These are phyloP conservation scores for Combretum micranthum DNA, from an alignment of 345 rosid species.

Conservation along the genomic window DNA sequence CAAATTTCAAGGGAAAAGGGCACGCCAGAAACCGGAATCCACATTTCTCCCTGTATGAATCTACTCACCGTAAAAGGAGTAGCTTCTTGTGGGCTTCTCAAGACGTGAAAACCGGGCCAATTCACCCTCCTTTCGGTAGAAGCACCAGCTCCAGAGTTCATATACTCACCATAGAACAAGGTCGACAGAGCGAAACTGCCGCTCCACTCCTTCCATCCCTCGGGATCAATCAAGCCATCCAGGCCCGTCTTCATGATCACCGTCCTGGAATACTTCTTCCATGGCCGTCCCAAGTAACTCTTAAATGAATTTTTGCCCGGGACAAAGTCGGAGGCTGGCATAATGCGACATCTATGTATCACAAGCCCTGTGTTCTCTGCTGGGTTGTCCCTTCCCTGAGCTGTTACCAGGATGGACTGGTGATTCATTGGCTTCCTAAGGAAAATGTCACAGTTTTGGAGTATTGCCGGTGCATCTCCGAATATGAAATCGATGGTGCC, in stretches of 20 bases:
- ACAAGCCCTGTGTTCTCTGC: conserved; percentile 51
- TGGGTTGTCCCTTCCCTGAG: conserved; percentile 55
- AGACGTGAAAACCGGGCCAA: conserved; percentile 70
- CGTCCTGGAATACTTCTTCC: conserved; percentile 26
- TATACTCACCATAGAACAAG: conserved; percentile 52
- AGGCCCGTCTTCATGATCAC: conserved; percentile 31
- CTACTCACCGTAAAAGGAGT: conserved; percentile 32
- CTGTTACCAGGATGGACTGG: conserved; percentile 54
- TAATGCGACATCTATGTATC: conserved; percentile 39
- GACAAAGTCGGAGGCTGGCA: conserved; percentile 32
- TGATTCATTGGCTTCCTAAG: conserved; percentile 45
- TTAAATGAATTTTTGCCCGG: conserved; percentile 23
- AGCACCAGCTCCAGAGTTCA: conserved; percentile 50
- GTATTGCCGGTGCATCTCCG: conserved; percentile 50
- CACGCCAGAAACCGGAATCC: conserved; percentile 60
- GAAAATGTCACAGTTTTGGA: conserved; percentile 72
- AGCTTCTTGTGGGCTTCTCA: conserved; percentile 29
- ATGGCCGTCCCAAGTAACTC: conserved; percentile 34
- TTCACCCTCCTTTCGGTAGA: conserved; percentile 27
- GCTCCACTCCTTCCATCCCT: conserved; percentile 59
- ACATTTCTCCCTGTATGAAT: conserved; percentile 52
- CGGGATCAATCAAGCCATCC: conserved; percentile 47
- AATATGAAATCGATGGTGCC: conserved; percentile 78
- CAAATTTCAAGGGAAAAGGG: conserved; percentile 36
- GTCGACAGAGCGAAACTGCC: conserved; percentile 51